phyloP scores from a whole-genome alignment of 257 asterid genomes.

The Scutellaria minor region DNA sequence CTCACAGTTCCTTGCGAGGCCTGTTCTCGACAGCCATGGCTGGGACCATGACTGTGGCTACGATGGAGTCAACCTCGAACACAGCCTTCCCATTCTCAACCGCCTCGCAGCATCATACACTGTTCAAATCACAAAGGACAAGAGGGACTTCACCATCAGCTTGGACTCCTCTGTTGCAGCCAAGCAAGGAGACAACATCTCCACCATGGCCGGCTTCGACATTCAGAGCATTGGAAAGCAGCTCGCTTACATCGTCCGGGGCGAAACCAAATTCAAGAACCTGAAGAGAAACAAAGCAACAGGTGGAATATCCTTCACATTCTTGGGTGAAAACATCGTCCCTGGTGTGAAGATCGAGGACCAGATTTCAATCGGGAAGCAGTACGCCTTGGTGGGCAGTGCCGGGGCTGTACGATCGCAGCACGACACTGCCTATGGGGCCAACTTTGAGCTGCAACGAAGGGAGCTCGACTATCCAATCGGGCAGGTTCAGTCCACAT shows the following conservation, averaged over 20 bases:
- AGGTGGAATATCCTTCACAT: constrained; percentile 73
- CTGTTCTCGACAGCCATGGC: constrained; percentile 90
- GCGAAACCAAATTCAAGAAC: constrained; percentile 73
- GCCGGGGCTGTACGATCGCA: constrained; percentile 80
- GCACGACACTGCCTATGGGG: constrained; percentile 88
- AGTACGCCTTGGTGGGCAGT: constrained; percentile 72
- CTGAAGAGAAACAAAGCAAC: constrained; percentile 72
- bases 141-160: constrained; percentile 83
- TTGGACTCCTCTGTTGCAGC: constrained; percentile 79
- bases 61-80: constrained; percentile 95
- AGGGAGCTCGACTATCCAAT: constrained; percentile 83
- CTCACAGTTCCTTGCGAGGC: constrained; percentile 93
- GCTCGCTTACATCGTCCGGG: constrained; percentile 80
- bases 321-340: constrained; percentile 79
- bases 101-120: constrained; percentile 75
- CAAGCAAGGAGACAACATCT: constrained; percentile 71
- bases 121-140: constrained; percentile 82
- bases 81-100: constrained; percentile 63
- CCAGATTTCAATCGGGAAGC: constrained; percentile 72
- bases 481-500: constrained; percentile 86
- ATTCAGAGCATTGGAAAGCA: constrained; percentile 92
- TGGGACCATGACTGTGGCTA: constrained; percentile 99
- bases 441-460: constrained; percentile 83
- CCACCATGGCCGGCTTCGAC: constrained; percentile 89
- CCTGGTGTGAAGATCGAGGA: constrained; percentile 88